Percentiles rank a stretch among this genome's conserved stretches.
Conservation (phyloP, 192 early-diverging fungal species). For the Diversispora eburnea region DNA sequence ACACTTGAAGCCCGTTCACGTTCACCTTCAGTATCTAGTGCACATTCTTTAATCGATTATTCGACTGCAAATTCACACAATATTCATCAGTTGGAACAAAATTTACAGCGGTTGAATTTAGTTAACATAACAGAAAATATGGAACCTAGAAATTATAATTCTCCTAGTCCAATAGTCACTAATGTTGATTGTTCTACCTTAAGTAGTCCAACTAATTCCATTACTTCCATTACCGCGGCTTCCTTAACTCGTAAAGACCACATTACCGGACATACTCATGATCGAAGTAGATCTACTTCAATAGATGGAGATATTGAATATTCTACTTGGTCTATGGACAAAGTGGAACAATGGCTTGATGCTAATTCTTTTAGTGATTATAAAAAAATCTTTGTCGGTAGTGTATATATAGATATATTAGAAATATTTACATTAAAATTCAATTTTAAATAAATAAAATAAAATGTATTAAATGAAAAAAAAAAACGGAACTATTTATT, state of each 20-base stretch:
- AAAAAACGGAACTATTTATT: too few species aligned
- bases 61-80: too few species aligned
- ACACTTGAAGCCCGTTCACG: constrained; percentile 9
- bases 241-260: constrained; percentile 22
- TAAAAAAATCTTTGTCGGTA: constrained; percentile 18
- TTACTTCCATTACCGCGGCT: background rate
- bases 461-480: background rate
- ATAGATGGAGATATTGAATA: constrained; percentile 12
- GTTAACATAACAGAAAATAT: background rate
- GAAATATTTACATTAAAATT: background rate
- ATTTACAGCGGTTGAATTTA: too few species aligned
- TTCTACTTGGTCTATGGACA: constrained; percentile 4
- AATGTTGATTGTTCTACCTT: constrained; percentile 9
- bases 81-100: background rate
- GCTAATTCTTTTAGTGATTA: constrained; percentile 18
- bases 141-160: background rate
- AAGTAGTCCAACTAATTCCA: background rate
- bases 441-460: too few species aligned
- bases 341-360: constrained; percentile 12
- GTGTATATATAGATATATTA: background rate
- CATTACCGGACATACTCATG: constrained; percentile 20
- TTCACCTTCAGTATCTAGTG: constrained; percentile 23
- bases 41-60: constrained; percentile 2
- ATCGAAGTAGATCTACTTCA: constrained; percentile 21
- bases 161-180: constrained; percentile 5